phyloP scores from a whole-genome alignment of 2,329 filamentous ascomycete species.

The Microsporum ferrugineum region DNA sequence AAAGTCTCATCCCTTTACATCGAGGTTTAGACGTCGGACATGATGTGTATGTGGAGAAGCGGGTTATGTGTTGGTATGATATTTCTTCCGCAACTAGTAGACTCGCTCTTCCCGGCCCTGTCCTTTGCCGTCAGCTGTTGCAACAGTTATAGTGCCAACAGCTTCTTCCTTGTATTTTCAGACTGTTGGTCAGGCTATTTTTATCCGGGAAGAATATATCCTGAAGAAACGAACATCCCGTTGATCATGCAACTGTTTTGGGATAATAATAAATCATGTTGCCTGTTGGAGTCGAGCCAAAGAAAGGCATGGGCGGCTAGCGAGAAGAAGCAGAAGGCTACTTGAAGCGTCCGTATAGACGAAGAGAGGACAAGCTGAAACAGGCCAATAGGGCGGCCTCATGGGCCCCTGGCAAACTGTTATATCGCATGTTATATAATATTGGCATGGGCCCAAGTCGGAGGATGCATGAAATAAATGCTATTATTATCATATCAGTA shows the following conservation, averaged over 20 bases:
- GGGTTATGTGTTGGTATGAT: no score
- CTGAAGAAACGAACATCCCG: background rate
- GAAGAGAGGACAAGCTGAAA: background rate
- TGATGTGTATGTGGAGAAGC: background rate
- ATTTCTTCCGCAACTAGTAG: no score
- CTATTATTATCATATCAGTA: no score
- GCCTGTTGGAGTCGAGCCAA: background rate
- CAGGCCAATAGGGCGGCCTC: background rate
- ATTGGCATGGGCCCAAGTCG: background rate
- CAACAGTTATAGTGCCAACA: background rate
- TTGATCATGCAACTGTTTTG: background rate
- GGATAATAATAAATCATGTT: background rate
- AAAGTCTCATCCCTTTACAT: background rate
- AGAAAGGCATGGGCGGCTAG: conserved; percentile 1
- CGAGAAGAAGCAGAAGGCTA: background rate
- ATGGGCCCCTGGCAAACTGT: background rate
- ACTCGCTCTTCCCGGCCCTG: background rate
- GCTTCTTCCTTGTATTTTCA: background rate
- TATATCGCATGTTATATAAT: background rate
- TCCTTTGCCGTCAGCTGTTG: background rate
- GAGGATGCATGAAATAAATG: background rate
- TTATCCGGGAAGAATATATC: background rate
- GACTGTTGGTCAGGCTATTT: background rate
- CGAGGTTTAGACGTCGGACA: background rate
- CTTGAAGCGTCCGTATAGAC: background rate